These are phyloP conservation scores for Chytriomyces hyalinus DNA, from an alignment of 192 early-diverging fungal genomes.

Conservation along the genomic window DNA sequence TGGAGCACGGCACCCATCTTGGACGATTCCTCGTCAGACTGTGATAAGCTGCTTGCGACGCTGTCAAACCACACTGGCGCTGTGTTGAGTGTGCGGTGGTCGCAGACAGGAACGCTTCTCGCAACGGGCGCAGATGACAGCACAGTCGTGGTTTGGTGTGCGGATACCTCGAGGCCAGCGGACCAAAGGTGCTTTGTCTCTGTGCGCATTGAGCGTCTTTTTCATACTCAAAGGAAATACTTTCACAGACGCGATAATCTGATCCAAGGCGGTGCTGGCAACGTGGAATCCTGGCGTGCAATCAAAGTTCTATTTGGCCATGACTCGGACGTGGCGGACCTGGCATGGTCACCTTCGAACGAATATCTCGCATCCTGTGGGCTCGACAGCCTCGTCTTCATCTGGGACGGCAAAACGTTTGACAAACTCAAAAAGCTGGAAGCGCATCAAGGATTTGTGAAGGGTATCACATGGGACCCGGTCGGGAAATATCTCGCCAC, in stretches of 20 bases:
- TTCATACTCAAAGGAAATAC: background rate
- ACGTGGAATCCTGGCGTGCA: constrained; percentile 75
- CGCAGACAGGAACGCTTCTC: constrained; percentile 72
- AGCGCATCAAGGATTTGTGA: constrained; percentile 87
- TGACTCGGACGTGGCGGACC: constrained; percentile 88
- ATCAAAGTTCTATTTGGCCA: constrained; percentile 79
- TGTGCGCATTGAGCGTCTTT: background rate
- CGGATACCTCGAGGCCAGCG: constrained; percentile 57
- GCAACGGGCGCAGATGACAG: constrained; percentile 93
- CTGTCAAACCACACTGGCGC: constrained; percentile 84
- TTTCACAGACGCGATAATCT: no score
- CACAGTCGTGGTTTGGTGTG: constrained; percentile 89
- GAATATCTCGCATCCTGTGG: constrained; percentile 88
- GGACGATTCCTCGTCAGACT: constrained; percentile 23
- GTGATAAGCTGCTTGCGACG: constrained; percentile 70
- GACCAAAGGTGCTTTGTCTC: background rate
- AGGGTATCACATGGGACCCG: constrained; percentile 96
- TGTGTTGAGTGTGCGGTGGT: constrained; percentile 88
- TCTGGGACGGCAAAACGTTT: constrained; percentile 88
- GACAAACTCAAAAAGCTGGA: constrained; percentile 68
- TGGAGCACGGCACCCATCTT: constrained; percentile 79
- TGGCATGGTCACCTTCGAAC: constrained; percentile 91
- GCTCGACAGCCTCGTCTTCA: constrained; percentile 78
- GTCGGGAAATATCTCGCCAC: constrained; percentile 90
- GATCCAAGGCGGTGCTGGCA: constrained; percentile 27